These are phyloP conservation scores for Penicillium mononematosum DNA, from an alignment of 495 filamentous ascomycete genomes.

Conservation along the genomic window DNA sequence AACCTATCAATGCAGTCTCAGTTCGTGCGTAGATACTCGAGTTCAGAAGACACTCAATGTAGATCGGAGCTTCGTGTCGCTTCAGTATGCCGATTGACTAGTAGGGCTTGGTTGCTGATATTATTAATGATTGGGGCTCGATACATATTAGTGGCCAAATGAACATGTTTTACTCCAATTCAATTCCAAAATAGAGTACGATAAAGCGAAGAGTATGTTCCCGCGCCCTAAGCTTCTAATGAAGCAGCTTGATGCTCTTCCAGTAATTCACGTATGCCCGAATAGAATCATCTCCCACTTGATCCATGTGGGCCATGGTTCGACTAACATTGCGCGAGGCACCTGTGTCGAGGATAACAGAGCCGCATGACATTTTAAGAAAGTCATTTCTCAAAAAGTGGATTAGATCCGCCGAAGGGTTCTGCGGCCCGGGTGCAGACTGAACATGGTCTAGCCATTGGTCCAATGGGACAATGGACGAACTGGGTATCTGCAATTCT, in stretches of 20 bases:
- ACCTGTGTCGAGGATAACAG: background rate
- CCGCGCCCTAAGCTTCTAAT: background rate
- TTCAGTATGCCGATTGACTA: too few species aligned
- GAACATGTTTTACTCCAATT: too few species aligned
- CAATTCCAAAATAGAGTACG: too few species aligned
- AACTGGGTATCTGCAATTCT: background rate
- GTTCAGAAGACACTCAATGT: too few species aligned
- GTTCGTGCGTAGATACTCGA: too few species aligned
- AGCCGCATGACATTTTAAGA: background rate
- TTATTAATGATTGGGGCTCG: too few species aligned
- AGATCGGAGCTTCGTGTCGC: too few species aligned
- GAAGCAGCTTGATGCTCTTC: background rate
- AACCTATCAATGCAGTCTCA: too few species aligned
- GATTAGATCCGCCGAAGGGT: background rate
- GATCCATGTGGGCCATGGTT: background rate
- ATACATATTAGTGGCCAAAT: too few species aligned
- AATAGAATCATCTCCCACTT: background rate
- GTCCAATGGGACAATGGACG: background rate
- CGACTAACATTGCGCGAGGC: background rate
- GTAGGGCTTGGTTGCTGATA: too few species aligned
- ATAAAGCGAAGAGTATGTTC: too few species aligned
- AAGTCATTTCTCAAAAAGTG: background rate
- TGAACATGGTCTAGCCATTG: background rate
- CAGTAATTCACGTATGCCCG: background rate
- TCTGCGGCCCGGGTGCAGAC: background rate